phyloP scores from a whole-genome alignment of 2,329 filamentous ascomycete genomes.

The Aspergillus proliferans region DNA sequence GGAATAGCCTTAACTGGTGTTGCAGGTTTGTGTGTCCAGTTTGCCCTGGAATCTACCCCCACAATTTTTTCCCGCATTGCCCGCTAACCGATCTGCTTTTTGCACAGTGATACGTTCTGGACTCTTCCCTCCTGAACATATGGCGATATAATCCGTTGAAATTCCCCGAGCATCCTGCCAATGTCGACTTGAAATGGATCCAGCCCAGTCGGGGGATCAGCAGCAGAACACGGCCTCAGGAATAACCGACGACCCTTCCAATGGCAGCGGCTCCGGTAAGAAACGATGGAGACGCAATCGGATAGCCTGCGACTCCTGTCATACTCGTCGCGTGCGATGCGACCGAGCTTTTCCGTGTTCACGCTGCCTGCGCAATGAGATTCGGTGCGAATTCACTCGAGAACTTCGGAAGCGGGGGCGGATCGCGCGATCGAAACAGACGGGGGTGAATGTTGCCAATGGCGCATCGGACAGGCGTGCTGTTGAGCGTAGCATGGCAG shows the following conservation, averaged over 20 bases:
- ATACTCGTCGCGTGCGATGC: slow-evolving; percentile 87
- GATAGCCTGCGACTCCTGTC: slow-evolving; percentile 84
- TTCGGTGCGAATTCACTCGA: slow-evolving; percentile 74
- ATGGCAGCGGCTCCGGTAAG: slow-evolving; percentile 17
- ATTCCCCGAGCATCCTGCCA: slow-evolving; percentile 4
- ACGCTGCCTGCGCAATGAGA: slow-evolving; percentile 72
- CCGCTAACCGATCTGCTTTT: not conserved
- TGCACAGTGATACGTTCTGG: not conserved
- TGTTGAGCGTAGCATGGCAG: slow-evolving; percentile 2
- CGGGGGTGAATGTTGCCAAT: slow-evolving; percentile 29
- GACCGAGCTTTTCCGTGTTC: slow-evolving; percentile 87
- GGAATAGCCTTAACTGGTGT: no score
- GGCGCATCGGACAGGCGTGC: slow-evolving; percentile 1
- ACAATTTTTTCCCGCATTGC: not conserved
- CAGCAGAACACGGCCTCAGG: slow-evolving; percentile 11
- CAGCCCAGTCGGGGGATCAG: slow-evolving; percentile 23
- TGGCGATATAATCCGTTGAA: not conserved
- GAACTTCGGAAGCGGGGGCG: slow-evolving; percentile 93
- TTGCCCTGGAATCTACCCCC: not conserved
- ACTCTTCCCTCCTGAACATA: not conserved
- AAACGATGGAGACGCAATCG: slow-evolving; percentile 33
- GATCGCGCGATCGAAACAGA: slow-evolving; percentile 66
- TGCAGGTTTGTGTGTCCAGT: not conserved
- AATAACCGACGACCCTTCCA: slow-evolving; percentile 9
- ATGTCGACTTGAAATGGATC: slow-evolving; percentile 28